Evolutionary conservation across 2,329 filamentous ascomycete genomes (phyloP).

Genomic region (Sclerotinia subarctica): DNA sequence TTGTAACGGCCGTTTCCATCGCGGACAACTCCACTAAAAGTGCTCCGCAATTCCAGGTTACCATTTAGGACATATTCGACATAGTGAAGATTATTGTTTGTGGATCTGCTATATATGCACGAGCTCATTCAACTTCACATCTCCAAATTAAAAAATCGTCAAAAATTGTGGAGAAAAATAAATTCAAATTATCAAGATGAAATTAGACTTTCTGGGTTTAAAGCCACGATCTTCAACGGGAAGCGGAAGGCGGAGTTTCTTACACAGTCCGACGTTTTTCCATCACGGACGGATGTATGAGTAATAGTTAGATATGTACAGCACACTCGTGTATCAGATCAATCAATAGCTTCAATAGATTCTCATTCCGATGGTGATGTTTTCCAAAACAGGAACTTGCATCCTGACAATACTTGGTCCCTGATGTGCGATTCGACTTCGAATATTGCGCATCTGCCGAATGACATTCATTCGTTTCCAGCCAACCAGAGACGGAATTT

Average conservation of each 20-base stretch:
- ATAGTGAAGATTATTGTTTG: conserved; percentile 3
- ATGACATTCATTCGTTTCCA: background rate
- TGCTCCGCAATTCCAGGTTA: background rate
- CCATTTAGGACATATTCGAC: background rate
- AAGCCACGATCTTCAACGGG: background rate
- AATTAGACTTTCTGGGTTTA: background rate
- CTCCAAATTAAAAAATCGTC: background rate
- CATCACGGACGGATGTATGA: background rate
- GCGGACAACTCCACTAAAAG: background rate
- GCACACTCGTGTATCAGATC: conserved; percentile 1
- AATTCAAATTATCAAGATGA: background rate
- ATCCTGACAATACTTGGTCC: conserved; percentile 1
- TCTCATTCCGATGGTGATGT: background rate
- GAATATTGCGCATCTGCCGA: conserved; percentile 16
- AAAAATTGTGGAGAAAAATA: conserved; percentile 1
- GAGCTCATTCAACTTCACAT: background rate
- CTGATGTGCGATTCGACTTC: conserved; percentile 13
- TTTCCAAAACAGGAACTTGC: background rate
- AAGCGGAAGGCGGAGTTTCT: background rate
- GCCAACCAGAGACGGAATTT: background rate
- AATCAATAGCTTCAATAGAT: background rate
- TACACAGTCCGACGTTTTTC: background rate
- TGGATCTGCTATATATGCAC: background rate
- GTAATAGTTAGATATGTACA: background rate
- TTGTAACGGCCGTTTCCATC: conserved; percentile 1